phyloP scores from a whole-genome alignment of 495 filamentous ascomycete species.

The Penicillium cataractarum region DNA sequence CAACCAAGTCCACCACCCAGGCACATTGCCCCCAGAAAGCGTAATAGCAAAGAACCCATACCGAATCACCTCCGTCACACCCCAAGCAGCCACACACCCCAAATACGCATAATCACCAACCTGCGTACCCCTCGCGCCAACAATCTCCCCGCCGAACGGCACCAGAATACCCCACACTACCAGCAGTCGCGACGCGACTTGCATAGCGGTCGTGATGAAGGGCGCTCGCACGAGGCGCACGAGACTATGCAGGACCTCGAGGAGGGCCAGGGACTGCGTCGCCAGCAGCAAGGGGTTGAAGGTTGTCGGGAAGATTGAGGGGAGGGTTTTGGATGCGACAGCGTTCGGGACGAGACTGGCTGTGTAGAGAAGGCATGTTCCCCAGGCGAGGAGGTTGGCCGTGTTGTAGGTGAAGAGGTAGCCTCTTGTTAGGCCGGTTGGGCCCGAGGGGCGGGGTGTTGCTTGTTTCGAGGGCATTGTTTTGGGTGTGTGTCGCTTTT shows the following conservation, averaged over 20 bases:
- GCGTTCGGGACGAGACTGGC: constrained; percentile 45
- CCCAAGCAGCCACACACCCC: constrained; percentile 72
- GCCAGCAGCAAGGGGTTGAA: constrained; percentile 70
- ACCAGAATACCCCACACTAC: constrained; percentile 80
- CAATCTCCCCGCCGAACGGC: constrained; percentile 52
- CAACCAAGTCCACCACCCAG: constrained; percentile 74
- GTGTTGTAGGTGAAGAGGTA: constrained; percentile 88
- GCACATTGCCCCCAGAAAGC: constrained; percentile 61
- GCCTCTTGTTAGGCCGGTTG: constrained; percentile 31
- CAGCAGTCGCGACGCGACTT: constrained; percentile 79
- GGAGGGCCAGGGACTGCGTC: constrained; percentile 79
- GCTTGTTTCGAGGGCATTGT: constrained; percentile 13
- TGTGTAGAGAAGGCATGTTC: constrained; percentile 65
- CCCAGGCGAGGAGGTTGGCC: constrained; percentile 74
- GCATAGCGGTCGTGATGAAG: constrained; percentile 82
- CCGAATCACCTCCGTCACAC: constrained; percentile 81
- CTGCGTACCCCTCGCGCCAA: constrained; percentile 32
- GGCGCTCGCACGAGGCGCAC: constrained; percentile 82
- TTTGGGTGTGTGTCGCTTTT: constrained; percentile 1
- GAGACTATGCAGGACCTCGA: constrained; percentile 81
- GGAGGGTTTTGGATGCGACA: constrained; percentile 41
- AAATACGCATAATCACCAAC: constrained; percentile 47
- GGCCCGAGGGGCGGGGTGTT: constrained; percentile 26
- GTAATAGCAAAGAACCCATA: constrained; percentile 85
- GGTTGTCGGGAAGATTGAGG: constrained; percentile 55